Evolutionary conservation across 805 yeast species (phyloP).

Genomic region (Lipomyces yamadae): DNA sequence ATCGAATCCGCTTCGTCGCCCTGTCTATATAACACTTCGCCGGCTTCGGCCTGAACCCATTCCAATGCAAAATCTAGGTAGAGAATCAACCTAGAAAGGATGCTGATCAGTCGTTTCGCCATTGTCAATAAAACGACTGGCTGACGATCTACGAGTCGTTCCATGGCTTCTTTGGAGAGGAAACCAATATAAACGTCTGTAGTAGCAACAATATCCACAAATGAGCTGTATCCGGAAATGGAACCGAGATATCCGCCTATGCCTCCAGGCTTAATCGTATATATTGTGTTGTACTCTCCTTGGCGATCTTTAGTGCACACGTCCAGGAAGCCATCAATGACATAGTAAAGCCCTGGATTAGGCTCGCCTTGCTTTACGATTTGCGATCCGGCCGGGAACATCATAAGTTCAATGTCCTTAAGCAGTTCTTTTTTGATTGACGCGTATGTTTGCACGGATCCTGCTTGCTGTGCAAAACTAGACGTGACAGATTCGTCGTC

Average conservation of each 20-base stretch:
- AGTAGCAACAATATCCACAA: conserved; percentile 69
- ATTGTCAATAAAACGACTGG: conserved; percentile 77
- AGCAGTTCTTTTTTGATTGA: conserved; percentile 56
- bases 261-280: conserved; percentile 74
- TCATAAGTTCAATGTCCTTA: conserved; percentile 60
- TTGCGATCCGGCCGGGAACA: conserved; percentile 57
- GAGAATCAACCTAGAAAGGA: conserved; percentile 68
- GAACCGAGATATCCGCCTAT: conserved; percentile 87
- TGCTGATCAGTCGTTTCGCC: conserved; percentile 71
- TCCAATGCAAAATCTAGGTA: conserved; percentile 90
- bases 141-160: conserved; percentile 70
- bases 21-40: conserved; percentile 75
- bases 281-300: conserved; percentile 41
- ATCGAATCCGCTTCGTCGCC: conserved; percentile 90
- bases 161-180: conserved; percentile 65
- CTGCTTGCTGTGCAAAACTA: conserved; percentile 2
- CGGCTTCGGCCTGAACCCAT: conserved; percentile 92
- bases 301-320: conserved; percentile 52
- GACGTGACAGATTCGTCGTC: conserved; percentile 45
- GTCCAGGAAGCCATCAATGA: conserved; percentile 77
- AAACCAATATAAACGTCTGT: conserved; percentile 71
- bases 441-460: conserved; percentile 8
- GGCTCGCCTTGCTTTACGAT: conserved; percentile 68
- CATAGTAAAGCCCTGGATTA: conserved; percentile 77
- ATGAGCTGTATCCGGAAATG: conserved; percentile 75